Conservation (phyloP, 768 basidiomycete genomes). For the Artomyces pyxidatus region DNA sequence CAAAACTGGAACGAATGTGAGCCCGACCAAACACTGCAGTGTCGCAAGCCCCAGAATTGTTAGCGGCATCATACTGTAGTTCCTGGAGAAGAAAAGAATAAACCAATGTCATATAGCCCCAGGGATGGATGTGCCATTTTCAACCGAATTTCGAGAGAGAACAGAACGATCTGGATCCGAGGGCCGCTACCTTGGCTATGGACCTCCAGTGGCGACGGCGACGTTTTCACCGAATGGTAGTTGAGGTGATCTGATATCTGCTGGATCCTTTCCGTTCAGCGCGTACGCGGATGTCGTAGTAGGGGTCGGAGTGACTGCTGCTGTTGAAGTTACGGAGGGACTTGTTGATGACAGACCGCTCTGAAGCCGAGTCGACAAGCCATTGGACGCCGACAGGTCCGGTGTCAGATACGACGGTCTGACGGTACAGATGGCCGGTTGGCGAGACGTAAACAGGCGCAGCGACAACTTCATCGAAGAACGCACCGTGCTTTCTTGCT, state of each 20-base stretch:
- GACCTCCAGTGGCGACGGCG: slow-evolving; percentile 37
- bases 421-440: slow-evolving; percentile 7
- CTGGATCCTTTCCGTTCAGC: slow-evolving; percentile 32
- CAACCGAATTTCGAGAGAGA: slow-evolving; percentile 2
- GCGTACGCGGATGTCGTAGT: slow-evolving; percentile 31
- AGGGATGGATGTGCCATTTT: slow-evolving; percentile 7
- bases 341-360: slow-evolving; percentile 23
- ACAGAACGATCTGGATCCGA: not conserved
- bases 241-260: slow-evolving; percentile 50
- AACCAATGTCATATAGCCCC: slow-evolving; percentile 15
- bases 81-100: slow-evolving; percentile 13
- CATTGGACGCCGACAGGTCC: slow-evolving; percentile 1
- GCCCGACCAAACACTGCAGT: too few relatives aligned
- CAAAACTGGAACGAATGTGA: slow-evolving; percentile 11
- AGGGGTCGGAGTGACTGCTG: slow-evolving; percentile 20
- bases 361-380: too few relatives aligned
- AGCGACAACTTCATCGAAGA: slow-evolving; percentile 1
- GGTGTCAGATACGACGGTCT: slow-evolving; percentile 13
- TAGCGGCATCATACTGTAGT: slow-evolving; percentile 5
- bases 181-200: slow-evolving; percentile 16
- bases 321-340: slow-evolving; percentile 27
- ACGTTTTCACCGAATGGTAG: slow-evolving; percentile 55
- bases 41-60: not conserved
- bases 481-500: slow-evolving; percentile 17
- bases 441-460: slow-evolving; percentile 7